Evolutionary conservation across 2,329 filamentous ascomycete genomes (phyloP).

Genomic region (Pestalotiopsis sp.): DNA sequence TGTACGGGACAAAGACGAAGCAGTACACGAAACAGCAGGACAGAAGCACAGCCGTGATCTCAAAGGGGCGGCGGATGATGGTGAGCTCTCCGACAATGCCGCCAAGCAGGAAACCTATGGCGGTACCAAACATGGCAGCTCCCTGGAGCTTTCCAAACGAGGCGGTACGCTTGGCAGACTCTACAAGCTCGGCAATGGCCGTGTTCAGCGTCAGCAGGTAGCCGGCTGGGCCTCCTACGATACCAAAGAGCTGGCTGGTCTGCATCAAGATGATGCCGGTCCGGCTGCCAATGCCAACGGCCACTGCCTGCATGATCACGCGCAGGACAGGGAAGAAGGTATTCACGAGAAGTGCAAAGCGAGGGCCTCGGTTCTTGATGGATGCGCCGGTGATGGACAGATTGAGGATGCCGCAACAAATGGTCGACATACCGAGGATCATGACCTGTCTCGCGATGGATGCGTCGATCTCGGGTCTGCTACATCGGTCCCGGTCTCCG

Average conservation of each 20-base stretch:
- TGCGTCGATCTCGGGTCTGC: slow-evolving; percentile 62
- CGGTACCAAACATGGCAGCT: slow-evolving; percentile 24
- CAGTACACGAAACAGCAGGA: slow-evolving; percentile 20
- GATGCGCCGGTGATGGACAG: slow-evolving; percentile 69
- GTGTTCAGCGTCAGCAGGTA: slow-evolving; percentile 71
- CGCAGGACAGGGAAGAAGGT: slow-evolving; percentile 67
- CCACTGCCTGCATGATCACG: slow-evolving; percentile 63
- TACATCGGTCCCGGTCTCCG: slow-evolving; percentile 56
- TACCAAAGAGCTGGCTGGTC: slow-evolving; percentile 66
- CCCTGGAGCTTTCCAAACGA: slow-evolving; percentile 57
- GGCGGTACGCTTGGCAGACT: slow-evolving; percentile 59
- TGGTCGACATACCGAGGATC: slow-evolving; percentile 66
- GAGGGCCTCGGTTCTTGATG: slow-evolving; percentile 67
- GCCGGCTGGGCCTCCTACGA: slow-evolving; percentile 68
- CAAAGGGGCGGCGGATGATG: slow-evolving; percentile 25
- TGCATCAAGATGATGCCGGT: slow-evolving; percentile 69
- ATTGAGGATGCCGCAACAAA: slow-evolving; percentile 68
- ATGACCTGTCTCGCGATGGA: slow-evolving; percentile 63
- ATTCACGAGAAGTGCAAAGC: slow-evolving; percentile 62
- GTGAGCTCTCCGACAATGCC: slow-evolving; percentile 23
- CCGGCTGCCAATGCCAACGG: slow-evolving; percentile 60
- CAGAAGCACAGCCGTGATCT: slow-evolving; percentile 22
- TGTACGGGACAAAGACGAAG: slow-evolving; percentile 23
- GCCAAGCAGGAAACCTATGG: slow-evolving; percentile 23
- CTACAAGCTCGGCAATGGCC: slow-evolving; percentile 66